A percentile compares a stretch with the other conserved stretches of the same genome.
These are phyloP conservation scores for Penicillium psychrosexuale DNA, from an alignment of 2,329 filamentous ascomycete genomes.

Conservation along the genomic window DNA sequence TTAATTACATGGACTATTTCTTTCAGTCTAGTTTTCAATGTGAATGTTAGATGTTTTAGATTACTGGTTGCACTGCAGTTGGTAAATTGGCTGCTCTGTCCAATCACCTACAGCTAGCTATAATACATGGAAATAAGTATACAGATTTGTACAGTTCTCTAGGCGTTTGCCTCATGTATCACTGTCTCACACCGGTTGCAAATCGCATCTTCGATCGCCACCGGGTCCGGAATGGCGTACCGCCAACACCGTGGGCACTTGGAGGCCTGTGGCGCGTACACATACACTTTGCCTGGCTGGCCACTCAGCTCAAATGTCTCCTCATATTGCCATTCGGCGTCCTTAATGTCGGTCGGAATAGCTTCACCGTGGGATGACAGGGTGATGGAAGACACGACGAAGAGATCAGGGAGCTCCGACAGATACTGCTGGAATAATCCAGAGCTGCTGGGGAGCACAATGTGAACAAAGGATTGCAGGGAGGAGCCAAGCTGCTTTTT, in stretches of 20 bases:
- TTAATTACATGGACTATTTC: neutral
- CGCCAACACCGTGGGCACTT: constrained; percentile 93
- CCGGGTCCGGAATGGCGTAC: constrained; percentile 60
- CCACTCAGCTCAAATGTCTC: constrained; percentile 41
- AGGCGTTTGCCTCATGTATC: constrained; percentile 40
- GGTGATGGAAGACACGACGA: constrained; percentile 66
- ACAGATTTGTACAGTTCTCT: constrained; percentile 3
- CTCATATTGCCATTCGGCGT: constrained; percentile 44
- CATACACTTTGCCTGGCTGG: constrained; percentile 35
- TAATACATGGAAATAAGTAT: constrained; percentile 5
- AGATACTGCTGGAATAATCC: constrained; percentile 30
- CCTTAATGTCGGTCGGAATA: constrained; percentile 24
- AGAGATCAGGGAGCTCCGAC: constrained; percentile 59
- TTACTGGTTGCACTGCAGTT: constrained; percentile 3
- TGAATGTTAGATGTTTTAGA: neutral
- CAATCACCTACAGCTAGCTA: neutral
- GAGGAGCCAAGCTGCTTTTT: constrained; percentile 75
- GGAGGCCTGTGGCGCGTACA: constrained; percentile 49
- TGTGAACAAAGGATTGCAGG: constrained; percentile 68
- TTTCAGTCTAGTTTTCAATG: neutral
- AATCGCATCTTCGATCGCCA: constrained; percentile 56
- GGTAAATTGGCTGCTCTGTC: neutral
- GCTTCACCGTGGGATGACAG: constrained; percentile 41
- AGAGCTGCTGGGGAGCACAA: constrained; percentile 28
- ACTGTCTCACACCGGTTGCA: constrained; percentile 72